phyloP scores from a whole-genome alignment of 2,329 filamentous ascomycete genomes.

The Ophiognomonia clavigignenti-juglandacearum region DNA sequence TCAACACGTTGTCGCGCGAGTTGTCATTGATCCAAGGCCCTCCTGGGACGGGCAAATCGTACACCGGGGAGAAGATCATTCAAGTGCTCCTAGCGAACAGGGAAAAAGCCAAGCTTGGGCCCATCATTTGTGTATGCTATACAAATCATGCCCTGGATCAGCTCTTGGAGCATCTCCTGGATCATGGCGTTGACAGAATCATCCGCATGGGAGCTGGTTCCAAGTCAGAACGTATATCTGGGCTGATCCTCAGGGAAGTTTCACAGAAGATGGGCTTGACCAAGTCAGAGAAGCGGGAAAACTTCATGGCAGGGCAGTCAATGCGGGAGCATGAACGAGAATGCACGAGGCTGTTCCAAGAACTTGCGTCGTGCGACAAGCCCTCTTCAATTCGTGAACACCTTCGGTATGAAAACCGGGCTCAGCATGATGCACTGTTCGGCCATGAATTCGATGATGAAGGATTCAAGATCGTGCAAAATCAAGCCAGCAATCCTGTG shows the following conservation, averaged over 20 bases:
- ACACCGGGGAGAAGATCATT: constrained; percentile 54
- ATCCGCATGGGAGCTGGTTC: constrained; percentile 58
- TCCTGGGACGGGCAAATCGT: constrained; percentile 66
- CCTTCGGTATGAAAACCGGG: constrained; percentile 17
- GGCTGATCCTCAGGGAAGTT: constrained; percentile 43
- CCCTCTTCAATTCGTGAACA: constrained; percentile 16
- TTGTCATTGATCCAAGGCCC: constrained; percentile 65
- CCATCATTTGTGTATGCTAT: constrained; percentile 48
- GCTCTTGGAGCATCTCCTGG: constrained; percentile 55
- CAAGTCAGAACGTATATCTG: constrained; percentile 46
- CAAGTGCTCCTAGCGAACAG: constrained; percentile 45
- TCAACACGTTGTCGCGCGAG: constrained; percentile 46
- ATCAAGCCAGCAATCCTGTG: constrained; percentile 5
- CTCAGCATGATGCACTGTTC: not conserved
- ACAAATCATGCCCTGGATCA: constrained; percentile 49
- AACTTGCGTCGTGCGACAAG: not conserved
- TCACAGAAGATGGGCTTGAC: constrained; percentile 28
- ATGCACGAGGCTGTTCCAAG: not conserved
- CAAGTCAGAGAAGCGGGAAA: constrained; percentile 29
- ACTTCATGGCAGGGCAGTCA: not conserved
- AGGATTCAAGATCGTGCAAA: constrained; percentile 7
- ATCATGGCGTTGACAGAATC: constrained; percentile 42
- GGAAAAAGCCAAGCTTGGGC: constrained; percentile 34
- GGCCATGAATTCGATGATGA: constrained; percentile 9
- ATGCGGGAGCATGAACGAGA: not conserved